Evolutionary conservation across 108 stramenopile genomes (phyloP), one percentile per base, ranked within the genome.

Genomic region (Epipyxis sp.): DNA sequence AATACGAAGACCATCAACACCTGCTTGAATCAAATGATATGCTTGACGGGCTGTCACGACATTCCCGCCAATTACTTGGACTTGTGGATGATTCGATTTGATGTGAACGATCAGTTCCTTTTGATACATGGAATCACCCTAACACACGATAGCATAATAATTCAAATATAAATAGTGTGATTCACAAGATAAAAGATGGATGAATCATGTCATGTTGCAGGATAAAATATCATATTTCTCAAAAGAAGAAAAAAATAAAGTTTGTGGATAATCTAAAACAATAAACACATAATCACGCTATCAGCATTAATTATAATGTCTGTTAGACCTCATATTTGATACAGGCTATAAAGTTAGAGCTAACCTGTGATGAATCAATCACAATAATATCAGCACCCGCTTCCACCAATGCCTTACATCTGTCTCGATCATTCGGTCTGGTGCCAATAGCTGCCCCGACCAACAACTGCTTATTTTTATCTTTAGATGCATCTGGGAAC

Each of bases 381-480:
- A 99, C 94, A 87, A 99, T 94, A 29, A 98, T 94, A 83, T 99
- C 95, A 37, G 96, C 96, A 34, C 99, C 99, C 44, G 98, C 97
- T 59, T 93, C 94, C 16, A 93, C 95, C 69, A 99, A 86, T 45
- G 80, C 65, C 40, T 77, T 76, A 37, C 91, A 91, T 0, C 99
- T 94, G 25, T 91, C 89, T 39, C 93, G 90, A 86, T 99, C 99
- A 59, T 93, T 92, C 42, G 95, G 98, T 29, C 99, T 90, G 6
- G 99, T 99, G 40, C 98, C 96, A 86, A 99, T 96, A 54, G 97
- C 91, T 10, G 98, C 99, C 34, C 99, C 98, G 59, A 92, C 93
- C 1, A 98, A 82, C 1, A 99, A 86, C 82, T 97, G 96, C 86
- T 98, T 98, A 86, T 92, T 95, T 6, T 83, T 85, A 2, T 89